Evolutionary conservation across 805 yeast species (phyloP).

Genomic region (Spathaspora girioi): DNA sequence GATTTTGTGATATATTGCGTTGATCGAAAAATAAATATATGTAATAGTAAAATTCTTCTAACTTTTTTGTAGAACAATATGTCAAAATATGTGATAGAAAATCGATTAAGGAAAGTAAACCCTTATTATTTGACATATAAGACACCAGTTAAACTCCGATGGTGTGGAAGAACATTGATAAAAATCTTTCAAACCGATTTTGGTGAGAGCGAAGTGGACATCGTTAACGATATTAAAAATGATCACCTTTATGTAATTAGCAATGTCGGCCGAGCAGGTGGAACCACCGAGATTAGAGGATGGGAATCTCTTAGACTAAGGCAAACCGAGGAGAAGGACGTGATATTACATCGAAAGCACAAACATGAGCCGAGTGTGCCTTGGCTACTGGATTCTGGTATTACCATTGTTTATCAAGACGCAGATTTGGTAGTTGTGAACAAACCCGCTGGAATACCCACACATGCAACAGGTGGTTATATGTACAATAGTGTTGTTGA

Average conservation of each 20-base stretch:
- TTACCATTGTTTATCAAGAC: slow-evolving; percentile 32
- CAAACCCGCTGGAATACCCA: slow-evolving; percentile 53
- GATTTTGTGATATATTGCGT: neutral
- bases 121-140: slow-evolving; percentile 31
- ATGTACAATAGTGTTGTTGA: slow-evolving; percentile 42
- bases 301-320: slow-evolving; percentile 12
- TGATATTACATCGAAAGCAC: slow-evolving; percentile 30
- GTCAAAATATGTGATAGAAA: slow-evolving; percentile 12
- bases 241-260: slow-evolving; percentile 22
- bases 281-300: slow-evolving; percentile 20
- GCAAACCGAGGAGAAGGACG: slow-evolving; percentile 20
- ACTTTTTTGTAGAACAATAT: too few relatives aligned
- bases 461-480: slow-evolving; percentile 49
- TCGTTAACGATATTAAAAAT: slow-evolving; percentile 21
- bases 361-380: slow-evolving; percentile 46
- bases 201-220: slow-evolving; percentile 23
- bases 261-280: slow-evolving; percentile 10
- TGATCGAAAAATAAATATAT: neutral
- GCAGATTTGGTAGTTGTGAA: slow-evolving; percentile 39
- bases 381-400: slow-evolving; percentile 5
- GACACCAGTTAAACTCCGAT: slow-evolving; percentile 35
- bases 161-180: slow-evolving; percentile 30
- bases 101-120: slow-evolving; percentile 30
- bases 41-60: too few relatives aligned
- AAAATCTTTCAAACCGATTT: slow-evolving; percentile 32